Conservation (phyloP, 805 yeast species). For the Candida silvatica region DNA sequence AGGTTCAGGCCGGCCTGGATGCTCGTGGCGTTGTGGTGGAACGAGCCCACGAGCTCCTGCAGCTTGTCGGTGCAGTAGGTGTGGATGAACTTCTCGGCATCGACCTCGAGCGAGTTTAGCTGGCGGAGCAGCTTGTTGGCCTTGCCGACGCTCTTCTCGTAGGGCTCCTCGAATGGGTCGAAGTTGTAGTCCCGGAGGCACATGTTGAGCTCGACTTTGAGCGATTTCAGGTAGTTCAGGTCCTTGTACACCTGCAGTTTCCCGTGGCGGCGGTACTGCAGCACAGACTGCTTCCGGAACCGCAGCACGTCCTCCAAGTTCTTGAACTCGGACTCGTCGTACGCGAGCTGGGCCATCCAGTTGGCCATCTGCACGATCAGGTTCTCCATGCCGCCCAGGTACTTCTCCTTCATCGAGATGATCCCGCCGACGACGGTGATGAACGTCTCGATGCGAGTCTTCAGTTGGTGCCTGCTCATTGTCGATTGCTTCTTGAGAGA, state of each 20-base stretch:
- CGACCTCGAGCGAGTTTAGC: constrained; percentile 1
- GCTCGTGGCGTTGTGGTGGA: constrained; percentile 25
- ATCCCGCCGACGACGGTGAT: constrained; percentile 14
- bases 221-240: constrained; percentile 1
- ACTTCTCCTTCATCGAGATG: constrained; percentile 10
- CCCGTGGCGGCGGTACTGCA: neutral
- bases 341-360: constrained; percentile 8
- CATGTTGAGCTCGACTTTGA: constrained; percentile 5
- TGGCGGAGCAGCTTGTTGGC: constrained; percentile 1
- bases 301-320: constrained; percentile 2
- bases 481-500: neutral
- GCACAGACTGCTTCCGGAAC: constrained; percentile 1
- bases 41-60: constrained; percentile 17
- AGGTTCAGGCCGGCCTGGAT: constrained; percentile 11
- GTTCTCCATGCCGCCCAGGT: constrained; percentile 8
- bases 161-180: constrained; percentile 4
- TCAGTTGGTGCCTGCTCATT: constrained; percentile 3
- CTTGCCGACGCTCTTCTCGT: constrained; percentile 3
- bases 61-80: neutral
- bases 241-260: constrained; percentile 4
- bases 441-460: constrained; percentile 20
- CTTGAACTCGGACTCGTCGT: constrained; percentile 1
- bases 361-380: constrained; percentile 9
- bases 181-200: constrained; percentile 4
- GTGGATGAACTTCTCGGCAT: constrained; percentile 1